A percentile compares a stretch with the other conserved stretches of the same genome.
These are phyloP conservation scores for Boletales sp. DNA, from an alignment of 768 basidiomycete species.

Conservation along the genomic window DNA sequence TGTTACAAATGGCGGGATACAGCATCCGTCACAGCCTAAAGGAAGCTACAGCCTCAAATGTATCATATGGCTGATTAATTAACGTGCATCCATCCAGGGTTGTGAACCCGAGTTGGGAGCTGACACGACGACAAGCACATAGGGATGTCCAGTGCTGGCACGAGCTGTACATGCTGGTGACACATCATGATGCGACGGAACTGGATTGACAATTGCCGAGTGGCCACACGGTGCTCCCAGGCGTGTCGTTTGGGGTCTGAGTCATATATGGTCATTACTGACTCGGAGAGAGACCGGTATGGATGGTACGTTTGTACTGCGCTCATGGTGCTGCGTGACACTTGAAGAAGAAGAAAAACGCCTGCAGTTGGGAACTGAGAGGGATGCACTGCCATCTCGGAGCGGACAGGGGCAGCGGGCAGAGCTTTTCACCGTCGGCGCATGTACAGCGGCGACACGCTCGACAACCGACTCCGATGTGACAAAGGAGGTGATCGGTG, in stretches of 20 bases:
- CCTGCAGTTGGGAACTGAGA: background rate
- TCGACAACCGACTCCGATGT: conserved; percentile 12
- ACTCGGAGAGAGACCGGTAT: background rate
- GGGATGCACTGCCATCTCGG: no score
- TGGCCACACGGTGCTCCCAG: background rate
- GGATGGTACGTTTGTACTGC: background rate
- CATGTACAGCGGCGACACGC: background rate
- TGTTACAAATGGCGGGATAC: conserved; percentile 11
- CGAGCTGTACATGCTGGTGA: conserved; percentile 1
- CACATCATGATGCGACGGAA: background rate
- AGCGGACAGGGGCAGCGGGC: background rate
- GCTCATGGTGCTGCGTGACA: background rate
- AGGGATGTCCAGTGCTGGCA: background rate
- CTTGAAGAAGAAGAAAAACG: no score
- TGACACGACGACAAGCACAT: conserved; percentile 1
- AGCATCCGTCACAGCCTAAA: conserved; percentile 12
- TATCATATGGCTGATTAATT: conserved; percentile 17
- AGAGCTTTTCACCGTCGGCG: background rate
- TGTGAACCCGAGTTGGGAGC: conserved; percentile 10
- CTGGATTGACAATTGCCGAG: background rate
- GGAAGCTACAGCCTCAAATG: conserved; percentile 9
- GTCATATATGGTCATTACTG: background rate
- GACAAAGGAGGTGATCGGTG: conserved; percentile 18
- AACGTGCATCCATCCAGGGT: conserved; percentile 12
- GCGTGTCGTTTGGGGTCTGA: background rate